Evolutionary conservation across 1,284 basidiomycete species (phyloP).

Genomic region (Cryptococcus jaspeensis): DNA sequence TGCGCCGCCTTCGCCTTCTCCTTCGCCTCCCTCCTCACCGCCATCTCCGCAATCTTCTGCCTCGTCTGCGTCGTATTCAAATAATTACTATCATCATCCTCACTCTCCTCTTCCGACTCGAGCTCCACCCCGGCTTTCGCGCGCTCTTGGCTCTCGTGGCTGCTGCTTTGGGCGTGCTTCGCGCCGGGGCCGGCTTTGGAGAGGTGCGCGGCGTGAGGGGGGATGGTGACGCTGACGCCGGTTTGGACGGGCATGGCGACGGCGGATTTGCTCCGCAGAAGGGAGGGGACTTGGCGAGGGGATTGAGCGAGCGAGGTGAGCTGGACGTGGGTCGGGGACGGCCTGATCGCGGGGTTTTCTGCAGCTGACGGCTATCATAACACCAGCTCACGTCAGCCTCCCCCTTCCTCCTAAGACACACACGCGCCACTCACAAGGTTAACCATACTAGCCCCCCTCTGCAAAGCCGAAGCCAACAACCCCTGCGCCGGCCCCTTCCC

Average conservation of each 20-base stretch:
- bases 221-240: slow-evolving; percentile 40
- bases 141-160: slow-evolving; percentile 13
- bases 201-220: slow-evolving; percentile 13
- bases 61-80: slow-evolving; percentile 38
- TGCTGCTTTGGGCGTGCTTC: slow-evolving; percentile 8
- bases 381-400: slow-evolving; percentile 4
- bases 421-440: slow-evolving; percentile 30
- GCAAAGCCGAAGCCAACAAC: slow-evolving; percentile 40
- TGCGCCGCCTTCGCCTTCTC: background rate
- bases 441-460: slow-evolving; percentile 46
- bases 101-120: slow-evolving; percentile 38
- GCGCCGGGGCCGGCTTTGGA: slow-evolving; percentile 1
- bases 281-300: slow-evolving; percentile 25
- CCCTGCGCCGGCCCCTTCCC: slow-evolving; percentile 21
- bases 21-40: slow-evolving; percentile 32
- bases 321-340: slow-evolving; percentile 36
- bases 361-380: slow-evolving; percentile 5
- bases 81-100: slow-evolving; percentile 31
- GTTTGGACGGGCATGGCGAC: slow-evolving; percentile 46
- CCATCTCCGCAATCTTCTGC: slow-evolving; percentile 37
- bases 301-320: slow-evolving; percentile 28
- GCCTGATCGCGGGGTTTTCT: slow-evolving; percentile 18
- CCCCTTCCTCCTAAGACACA: background rate
- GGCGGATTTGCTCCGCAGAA: slow-evolving; percentile 44
- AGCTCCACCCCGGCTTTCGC: slow-evolving; percentile 13